Evolutionary conservation across 192 early-diverging fungal genomes (phyloP).

Genomic region (Piromyces finnis): DNA sequence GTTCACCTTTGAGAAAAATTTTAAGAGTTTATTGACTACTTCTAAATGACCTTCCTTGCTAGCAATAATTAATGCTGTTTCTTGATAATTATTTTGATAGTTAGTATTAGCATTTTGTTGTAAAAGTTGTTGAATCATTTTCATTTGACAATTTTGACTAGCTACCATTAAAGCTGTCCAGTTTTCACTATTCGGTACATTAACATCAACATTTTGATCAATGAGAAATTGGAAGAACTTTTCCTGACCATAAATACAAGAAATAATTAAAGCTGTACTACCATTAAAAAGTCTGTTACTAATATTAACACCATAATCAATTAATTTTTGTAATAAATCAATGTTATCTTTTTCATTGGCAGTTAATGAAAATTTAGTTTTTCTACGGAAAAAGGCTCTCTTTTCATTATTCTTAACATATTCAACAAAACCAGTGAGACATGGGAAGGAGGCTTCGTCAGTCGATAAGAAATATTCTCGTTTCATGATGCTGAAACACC

Average conservation of each 20-base stretch:
- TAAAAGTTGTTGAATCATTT: background rate
- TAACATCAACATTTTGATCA: background rate
- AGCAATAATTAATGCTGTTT: background rate
- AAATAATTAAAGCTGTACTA: background rate
- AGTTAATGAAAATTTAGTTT: background rate
- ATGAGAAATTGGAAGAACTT: background rate
- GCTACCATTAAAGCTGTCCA: background rate
- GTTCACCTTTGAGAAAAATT: background rate
- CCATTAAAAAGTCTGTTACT: background rate
- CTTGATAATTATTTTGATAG: background rate
- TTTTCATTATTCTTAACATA: background rate
- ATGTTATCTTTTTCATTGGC: background rate
- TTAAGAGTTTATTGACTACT: background rate
- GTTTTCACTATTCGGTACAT: background rate
- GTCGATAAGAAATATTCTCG: background rate
- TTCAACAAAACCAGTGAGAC: background rate
- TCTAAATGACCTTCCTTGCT: background rate
- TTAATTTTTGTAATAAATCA: background rate
- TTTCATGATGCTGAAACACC: background rate
- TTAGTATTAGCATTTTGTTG: background rate
- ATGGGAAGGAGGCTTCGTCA: background rate
- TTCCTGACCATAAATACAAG: background rate
- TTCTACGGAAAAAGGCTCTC: background rate
- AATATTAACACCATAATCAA: background rate
- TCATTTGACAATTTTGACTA: background rate